Base-by-base conservation (phyloP, 805 yeast species). In the Yamadazyma paraphyllophila region DNA sequence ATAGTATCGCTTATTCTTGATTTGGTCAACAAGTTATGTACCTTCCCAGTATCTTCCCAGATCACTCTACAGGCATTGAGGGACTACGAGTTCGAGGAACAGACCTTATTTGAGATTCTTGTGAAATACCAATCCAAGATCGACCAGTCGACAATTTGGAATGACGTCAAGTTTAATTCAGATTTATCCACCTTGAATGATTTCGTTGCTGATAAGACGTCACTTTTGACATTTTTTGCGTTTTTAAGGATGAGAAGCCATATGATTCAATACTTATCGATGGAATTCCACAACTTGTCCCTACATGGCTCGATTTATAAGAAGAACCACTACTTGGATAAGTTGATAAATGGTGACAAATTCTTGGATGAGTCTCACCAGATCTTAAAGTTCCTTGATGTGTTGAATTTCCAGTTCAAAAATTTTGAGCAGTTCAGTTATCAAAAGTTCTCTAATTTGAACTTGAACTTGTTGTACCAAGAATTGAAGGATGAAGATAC, bases 361-460 rank as follows among this genome's bases (percentile, higher is more conserved):
- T 74, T 71, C 48, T 67, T 78, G 20, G 65, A 77, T 46, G 86
- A 85, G 1, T 76, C 89, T 0, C 84, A 92, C 0, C 82, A 80
- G 49, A 67, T 88, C 1, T 69, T 89, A 45, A 77, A 82, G 29
- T 82, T 85, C 48, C 69, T 91, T 55, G 96, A 88, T 62, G 69
- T 84, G 4, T 64, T 87, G 42, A 87, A 85, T 55, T 81, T 81
- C 52, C 71, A 76, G 42, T 73, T 73, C 38, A 60, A 54, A 33
- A 68, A 73, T 46, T 68, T 76, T 45, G 77, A 76, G 43, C 67
- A 71, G 13, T 64, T 70, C 35, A 67, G 67, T n/a, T 57, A 59
- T 35, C 63, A 61, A 35, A 45, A 45, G 17, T 65, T 61, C 43
- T 57, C 58, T 20, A 59, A 60, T 32, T 69, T 57, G 47, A 57